Percentiles rank a stretch among this genome's conserved stretches.
phyloP scores from a whole-genome alignment of 495 filamentous ascomycete genomes.

The Trichoderma erinaceum region DNA sequence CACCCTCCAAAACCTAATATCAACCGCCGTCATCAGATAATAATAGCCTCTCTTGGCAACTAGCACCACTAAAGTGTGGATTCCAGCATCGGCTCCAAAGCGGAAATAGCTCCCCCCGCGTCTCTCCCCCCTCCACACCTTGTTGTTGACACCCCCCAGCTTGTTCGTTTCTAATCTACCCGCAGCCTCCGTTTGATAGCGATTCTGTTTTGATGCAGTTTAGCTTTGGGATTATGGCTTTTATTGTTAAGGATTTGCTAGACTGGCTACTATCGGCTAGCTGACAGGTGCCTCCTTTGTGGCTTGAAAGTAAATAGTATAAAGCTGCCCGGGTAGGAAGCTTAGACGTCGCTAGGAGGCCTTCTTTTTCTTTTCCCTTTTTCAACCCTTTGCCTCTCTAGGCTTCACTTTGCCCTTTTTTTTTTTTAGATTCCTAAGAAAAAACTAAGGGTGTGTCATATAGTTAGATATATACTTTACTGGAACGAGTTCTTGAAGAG shows the following conservation, averaged over 20 bases:
- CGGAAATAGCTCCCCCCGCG: not conserved
- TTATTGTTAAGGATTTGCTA: not conserved
- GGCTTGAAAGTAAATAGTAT: not conserved
- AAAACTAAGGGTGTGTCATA: not conserved
- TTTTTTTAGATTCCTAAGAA: not conserved
- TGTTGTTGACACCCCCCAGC: not conserved
- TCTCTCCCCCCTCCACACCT: not conserved
- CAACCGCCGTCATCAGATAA: not conserved
- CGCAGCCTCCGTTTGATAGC: constrained; percentile 9
- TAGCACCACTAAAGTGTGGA: not conserved
- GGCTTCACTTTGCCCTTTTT: constrained; percentile 2
- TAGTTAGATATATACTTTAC: not conserved
- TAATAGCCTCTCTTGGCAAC: not conserved
- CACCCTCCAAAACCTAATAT: not conserved
- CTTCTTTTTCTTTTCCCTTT: not conserved
- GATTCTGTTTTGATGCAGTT: not conserved
- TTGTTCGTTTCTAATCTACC: not conserved
- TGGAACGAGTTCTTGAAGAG: not conserved
- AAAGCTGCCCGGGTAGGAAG: not conserved
- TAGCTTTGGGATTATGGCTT: not conserved
- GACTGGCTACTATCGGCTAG: not conserved
- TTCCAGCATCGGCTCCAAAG: not conserved
- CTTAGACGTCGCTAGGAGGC: not conserved
- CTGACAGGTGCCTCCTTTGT: no score
- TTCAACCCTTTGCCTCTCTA: not conserved